Base-by-base conservation (phyloP, 2,329 filamentous ascomycete genomes). In the Tolypocladium sp. region DNA sequence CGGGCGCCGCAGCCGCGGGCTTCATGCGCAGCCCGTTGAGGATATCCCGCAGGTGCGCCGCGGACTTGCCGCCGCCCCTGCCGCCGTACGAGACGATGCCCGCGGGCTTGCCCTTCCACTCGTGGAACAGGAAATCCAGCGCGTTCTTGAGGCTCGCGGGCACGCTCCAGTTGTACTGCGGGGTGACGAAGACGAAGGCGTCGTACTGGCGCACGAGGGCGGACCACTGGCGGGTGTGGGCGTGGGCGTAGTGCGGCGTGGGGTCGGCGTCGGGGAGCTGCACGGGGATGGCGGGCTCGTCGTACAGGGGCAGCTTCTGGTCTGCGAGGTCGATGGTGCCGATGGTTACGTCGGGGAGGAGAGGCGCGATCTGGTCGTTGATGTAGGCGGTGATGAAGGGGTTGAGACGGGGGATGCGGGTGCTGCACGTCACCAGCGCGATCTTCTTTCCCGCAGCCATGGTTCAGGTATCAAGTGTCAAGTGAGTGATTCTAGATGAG, bases 121-220 rank as follows among this genome's bases (percentile, higher is more conserved):
- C 83, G 64, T 85, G 71, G 63, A 76, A 79, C 1, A 87, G 74
- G 65, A 83, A 86, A 67, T 87, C 84, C 58, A 87, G 76, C 7
- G 84, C 83, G 65, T 86, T 87, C 73, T 87, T 87, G 55, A 82
- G 70, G 8, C 73, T 76, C 0, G 78, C 82, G 0, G 83, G 73
- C 7, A 84, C 70, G 30, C 80, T 77, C 67, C 72, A 79, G 71
- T 87, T 86, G 66, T 86, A 86, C 67, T 82, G 77, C 1, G 79
- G 76, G n/a, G 77, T 74, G 51, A 82, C 75, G 55, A 82, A 70
- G 40, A 83, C 66, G 67, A 79, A 82, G 20, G 66, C 79, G 55
- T 78, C 74, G 67, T 78, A 73, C 33, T 68, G 67, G n/a, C 67
- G 62, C 44, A 82, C 77, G 61, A 74, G 73, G 5, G 64, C 65